phyloP scores from a whole-genome alignment of 2,329 filamentous ascomycete species.

The Trichothecium roseum region DNA sequence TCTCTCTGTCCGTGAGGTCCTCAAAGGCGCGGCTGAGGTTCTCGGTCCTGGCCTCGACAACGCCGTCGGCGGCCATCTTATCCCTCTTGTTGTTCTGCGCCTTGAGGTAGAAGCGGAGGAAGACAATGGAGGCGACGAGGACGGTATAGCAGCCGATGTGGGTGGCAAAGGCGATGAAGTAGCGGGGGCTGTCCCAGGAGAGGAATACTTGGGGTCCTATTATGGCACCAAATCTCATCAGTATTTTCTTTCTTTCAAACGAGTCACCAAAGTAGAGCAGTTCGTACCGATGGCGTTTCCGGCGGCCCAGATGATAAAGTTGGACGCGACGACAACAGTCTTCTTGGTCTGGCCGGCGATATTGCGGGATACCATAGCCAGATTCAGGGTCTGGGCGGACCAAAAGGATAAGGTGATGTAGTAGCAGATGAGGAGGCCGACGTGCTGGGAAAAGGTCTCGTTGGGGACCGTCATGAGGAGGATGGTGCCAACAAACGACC shows the following conservation, averaged over 20 bases:
- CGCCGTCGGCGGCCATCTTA: slow-evolving; percentile 27
- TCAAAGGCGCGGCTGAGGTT: slow-evolving; percentile 43
- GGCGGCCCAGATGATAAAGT: slow-evolving; percentile 59
- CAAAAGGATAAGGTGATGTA: slow-evolving; percentile 72
- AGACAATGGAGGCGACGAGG: slow-evolving; percentile 46
- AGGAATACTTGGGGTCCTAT: slow-evolving; percentile 55
- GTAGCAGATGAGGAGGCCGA: slow-evolving; percentile 62
- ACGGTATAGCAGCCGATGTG: slow-evolving; percentile 59
- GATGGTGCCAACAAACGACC: slow-evolving; percentile 61
- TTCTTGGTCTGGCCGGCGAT: slow-evolving; percentile 68
- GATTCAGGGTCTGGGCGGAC: slow-evolving; percentile 57
- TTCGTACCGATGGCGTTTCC: slow-evolving; percentile 57
- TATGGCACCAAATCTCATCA: too few species aligned
- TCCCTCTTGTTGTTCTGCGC: slow-evolving; percentile 50
- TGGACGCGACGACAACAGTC: slow-evolving; percentile 54
- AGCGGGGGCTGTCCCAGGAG: slow-evolving; percentile 49
- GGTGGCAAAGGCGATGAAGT: slow-evolving; percentile 59
- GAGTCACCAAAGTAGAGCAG: too few species aligned
- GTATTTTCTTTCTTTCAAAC: too few species aligned
- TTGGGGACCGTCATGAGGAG: slow-evolving; percentile 60
- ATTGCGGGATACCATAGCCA: slow-evolving; percentile 60
- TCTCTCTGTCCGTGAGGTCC: slow-evolving; percentile 53
- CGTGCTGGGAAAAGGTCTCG: slow-evolving; percentile 43
- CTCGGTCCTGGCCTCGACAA: slow-evolving; percentile 25
- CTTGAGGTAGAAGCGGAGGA: slow-evolving; percentile 46